Conservation (phyloP, 345 rosid genomes). For the Boechera stricta region DNA sequence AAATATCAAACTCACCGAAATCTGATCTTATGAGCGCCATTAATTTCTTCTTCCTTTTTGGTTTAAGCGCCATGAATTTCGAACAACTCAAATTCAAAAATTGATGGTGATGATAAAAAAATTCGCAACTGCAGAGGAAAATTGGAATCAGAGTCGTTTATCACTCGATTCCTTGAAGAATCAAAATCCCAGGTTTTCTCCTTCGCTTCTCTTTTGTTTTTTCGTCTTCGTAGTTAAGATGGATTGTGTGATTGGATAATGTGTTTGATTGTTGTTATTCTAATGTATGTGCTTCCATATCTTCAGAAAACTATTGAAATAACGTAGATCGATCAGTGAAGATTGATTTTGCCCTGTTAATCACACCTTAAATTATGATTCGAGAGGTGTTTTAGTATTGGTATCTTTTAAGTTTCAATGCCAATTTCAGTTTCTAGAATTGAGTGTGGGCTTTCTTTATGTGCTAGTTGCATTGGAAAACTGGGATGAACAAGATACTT, state of each 20-base stretch:
- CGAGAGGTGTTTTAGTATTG: background rate
- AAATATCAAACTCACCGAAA: background rate
- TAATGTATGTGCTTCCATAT: background rate
- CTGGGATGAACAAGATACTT: conserved; percentile 4
- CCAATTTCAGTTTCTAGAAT: background rate
- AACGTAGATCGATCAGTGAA: no score
- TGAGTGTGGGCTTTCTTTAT: background rate
- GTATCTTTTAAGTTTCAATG: background rate
- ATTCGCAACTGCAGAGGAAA: background rate
- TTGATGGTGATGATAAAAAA: background rate
- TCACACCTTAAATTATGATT: background rate
- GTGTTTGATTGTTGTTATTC: background rate
- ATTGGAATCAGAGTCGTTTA: background rate
- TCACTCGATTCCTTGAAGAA: conserved; percentile 6
- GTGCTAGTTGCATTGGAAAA: background rate
- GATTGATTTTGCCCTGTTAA: no score
- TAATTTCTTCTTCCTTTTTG: background rate
- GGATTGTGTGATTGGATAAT: background rate
- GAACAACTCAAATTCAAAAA: background rate
- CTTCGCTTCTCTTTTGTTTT: background rate
- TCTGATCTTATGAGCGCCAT: conserved; percentile 2
- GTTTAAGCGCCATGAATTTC: conserved; percentile 23
- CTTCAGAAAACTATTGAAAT: background rate
- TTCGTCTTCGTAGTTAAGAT: background rate
- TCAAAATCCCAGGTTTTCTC: conserved; percentile 9